These are phyloP conservation scores for Eimeria mitis DNA, from an alignment of 169 alveolate genomes.

Conservation along the genomic window DNA sequence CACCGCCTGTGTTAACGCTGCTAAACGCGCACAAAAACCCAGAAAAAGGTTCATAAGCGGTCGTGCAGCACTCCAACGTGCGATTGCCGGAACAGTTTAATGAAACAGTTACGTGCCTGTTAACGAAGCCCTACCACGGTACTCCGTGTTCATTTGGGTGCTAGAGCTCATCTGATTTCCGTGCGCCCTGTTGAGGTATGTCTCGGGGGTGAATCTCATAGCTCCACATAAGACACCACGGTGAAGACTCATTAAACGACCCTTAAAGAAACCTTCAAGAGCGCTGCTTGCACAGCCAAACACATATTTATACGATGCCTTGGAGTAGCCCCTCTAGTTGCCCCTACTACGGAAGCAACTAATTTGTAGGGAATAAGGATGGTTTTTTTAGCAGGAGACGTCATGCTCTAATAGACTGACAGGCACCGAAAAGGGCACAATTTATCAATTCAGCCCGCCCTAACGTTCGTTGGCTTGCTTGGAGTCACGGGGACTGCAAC, in stretches of 20 bases:
- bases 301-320: neutral
- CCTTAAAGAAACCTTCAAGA: neutral
- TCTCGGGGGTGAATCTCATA: neutral
- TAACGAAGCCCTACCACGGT: too few species aligned
- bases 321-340: neutral
- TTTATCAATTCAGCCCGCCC: neutral
- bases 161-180: neutral
- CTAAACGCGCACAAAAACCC: neutral
- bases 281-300: neutral
- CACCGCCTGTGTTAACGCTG: too few species aligned
- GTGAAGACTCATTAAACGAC: neutral
- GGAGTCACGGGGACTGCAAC: neutral
- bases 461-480: neutral
- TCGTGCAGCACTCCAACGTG: neutral
- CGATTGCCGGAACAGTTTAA: neutral
- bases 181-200: neutral
- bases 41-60: neutral
- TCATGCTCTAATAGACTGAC: neutral
- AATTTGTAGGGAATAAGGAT: neutral
- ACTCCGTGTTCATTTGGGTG: neutral
- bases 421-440: neutral
- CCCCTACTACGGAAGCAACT: neutral
- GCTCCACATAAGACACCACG: neutral
- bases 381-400: neutral
- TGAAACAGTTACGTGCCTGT: too few species aligned